phyloP scores from a whole-genome alignment of 1,284 basidiomycete species.

The Melampsora americana region DNA sequence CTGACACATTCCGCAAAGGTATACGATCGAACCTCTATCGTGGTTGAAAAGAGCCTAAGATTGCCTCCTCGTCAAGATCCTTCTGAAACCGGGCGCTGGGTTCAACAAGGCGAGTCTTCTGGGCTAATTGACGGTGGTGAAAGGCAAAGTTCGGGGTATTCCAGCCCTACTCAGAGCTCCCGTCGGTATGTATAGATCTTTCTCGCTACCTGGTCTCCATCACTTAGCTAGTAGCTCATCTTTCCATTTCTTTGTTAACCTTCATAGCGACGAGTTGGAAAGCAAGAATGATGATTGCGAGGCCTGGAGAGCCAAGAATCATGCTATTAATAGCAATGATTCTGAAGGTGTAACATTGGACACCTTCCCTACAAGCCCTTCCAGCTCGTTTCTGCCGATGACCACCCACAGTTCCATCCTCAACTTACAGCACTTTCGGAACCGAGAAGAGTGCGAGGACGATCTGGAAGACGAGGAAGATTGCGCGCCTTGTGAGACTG shows the following conservation, averaged over 20 bases:
- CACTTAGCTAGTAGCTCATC: not conserved
- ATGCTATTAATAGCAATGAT: too few species aligned
- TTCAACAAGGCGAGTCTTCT: not conserved
- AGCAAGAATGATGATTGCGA: too few species aligned
- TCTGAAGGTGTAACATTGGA: not conserved
- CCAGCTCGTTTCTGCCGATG: not conserved
- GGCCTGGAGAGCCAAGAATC: too few species aligned
- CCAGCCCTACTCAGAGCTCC: not conserved
- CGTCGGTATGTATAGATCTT: not conserved
- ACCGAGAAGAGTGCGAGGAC: not conserved
- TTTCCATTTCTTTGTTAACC: not conserved
- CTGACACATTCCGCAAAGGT: constrained; percentile 36
- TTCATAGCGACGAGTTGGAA: too few species aligned
- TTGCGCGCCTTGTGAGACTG: not conserved
- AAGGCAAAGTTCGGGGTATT: not conserved
- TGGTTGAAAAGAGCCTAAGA: constrained; percentile 26
- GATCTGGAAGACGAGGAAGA: not conserved
- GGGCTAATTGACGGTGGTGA: not conserved
- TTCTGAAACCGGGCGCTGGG: constrained; percentile 7
- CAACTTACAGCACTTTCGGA: not conserved
- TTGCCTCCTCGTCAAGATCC: constrained; percentile 20
- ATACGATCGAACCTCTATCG: too few species aligned
- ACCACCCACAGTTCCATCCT: not conserved
- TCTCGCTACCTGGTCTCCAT: not conserved
- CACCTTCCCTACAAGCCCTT: not conserved